Evolutionary conservation across 371 early-diverging fungal species (phyloP), one percentile per base, ranked within the genome.

Genomic region (Choanephora cucurbitarum): DNA sequence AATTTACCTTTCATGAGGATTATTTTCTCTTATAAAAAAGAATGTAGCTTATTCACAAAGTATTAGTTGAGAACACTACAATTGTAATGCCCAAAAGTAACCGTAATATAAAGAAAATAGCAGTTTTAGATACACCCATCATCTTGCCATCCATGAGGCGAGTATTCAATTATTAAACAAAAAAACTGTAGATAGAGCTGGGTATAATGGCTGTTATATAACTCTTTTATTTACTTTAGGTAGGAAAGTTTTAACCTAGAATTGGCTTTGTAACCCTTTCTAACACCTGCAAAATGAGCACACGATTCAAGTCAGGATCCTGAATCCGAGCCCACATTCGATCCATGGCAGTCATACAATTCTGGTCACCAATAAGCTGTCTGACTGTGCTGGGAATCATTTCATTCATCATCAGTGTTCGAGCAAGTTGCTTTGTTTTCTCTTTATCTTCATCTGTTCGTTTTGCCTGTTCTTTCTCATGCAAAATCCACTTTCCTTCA

Each of bases 351-450:
- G 53, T 60, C 41, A 59, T 69, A 40, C 69, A 72, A 17, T 79
- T 79, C 47, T 76, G 72, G 14, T 79, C 79, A 13, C 79, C 79
- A 54, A 79, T 70, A 13, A 79, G 31, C 18, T 79, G 79, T 9
- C 77, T 57, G 11, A 76, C 70, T 2, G 72, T 64, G 19, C 51
- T 60, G 5, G 79, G 79, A 9, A 79, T 69, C 11, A 72, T 62
- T 19, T 63, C 53, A 14, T 52, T 51, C 59, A 74, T 70, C 22
- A 79, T 39, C 37, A 79, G 13, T 0, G 33, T 42, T 2, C 74
- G 47, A 13, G 79, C 79, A 24, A 62, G 56, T 2, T 49, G 37
- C 37, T 60, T 58, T 3, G 56, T 73, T 18, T 59, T 48, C 21
- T 69, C 73, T 32, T 68, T 73, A 32, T 76, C 72, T 28, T 70